Evolutionary conservation across 2,329 filamentous ascomycete species (phyloP).

Genomic region (Epicoccum sorghinum): DNA sequence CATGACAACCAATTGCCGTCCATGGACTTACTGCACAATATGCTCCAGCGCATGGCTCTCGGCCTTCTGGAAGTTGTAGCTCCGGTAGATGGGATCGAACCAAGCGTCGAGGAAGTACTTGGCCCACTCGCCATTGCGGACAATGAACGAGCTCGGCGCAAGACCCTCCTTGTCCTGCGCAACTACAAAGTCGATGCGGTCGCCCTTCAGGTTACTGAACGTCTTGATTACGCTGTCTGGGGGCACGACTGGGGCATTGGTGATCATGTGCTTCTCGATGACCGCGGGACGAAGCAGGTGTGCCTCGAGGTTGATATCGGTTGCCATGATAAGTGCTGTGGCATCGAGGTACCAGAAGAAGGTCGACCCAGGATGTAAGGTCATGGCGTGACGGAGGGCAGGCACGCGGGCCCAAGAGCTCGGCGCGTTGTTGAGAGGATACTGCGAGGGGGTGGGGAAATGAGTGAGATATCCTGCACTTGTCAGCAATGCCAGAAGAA

Average conservation of each 20-base stretch:
- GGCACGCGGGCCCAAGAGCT: constrained; percentile 78
- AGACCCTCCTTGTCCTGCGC: constrained; percentile 85
- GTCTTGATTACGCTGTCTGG: constrained; percentile 98
- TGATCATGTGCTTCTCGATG: constrained; percentile 81
- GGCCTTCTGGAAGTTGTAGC: constrained; percentile 95
- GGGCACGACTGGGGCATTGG: constrained; percentile 84
- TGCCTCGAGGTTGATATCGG: constrained; percentile 69
- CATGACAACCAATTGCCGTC: background rate
- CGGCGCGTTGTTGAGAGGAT: constrained; percentile 66
- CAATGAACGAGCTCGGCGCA: constrained; percentile 75
- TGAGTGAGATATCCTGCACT: constrained; percentile 80
- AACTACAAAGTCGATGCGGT: constrained; percentile 80
- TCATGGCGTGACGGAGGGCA: constrained; percentile 86
- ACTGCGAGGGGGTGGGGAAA: constrained; percentile 77
- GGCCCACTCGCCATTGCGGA: constrained; percentile 87
- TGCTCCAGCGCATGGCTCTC: constrained; percentile 85
- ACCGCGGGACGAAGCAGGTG: constrained; percentile 71
- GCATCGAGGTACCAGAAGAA: constrained; percentile 90
- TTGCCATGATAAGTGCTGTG: constrained; percentile 88
- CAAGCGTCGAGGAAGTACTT: constrained; percentile 92
- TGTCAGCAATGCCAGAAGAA: constrained; percentile 12
- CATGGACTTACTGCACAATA: constrained; percentile 54
- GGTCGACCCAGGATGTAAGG: constrained; percentile 74
- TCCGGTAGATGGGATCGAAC: constrained; percentile 93
- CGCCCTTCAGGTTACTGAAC: constrained; percentile 77